phyloP scores from a whole-genome alignment of 2,329 filamentous ascomycete genomes.

The Colletotrichum higginsianum region DNA sequence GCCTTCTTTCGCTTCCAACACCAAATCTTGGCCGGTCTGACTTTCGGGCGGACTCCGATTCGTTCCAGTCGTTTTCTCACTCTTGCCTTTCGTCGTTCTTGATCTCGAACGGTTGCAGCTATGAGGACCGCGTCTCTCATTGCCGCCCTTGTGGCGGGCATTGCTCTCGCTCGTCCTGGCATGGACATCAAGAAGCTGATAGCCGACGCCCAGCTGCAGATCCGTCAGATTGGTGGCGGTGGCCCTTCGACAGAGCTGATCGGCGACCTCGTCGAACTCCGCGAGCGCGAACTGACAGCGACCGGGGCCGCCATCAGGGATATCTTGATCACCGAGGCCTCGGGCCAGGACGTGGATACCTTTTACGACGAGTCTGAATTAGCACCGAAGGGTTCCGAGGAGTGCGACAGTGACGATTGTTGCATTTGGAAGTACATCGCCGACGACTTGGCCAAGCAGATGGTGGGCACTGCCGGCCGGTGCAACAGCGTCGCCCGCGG shows the following conservation, averaged over 20 bases:
- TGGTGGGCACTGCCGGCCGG: slow-evolving; percentile 54
- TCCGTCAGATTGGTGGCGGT: slow-evolving; percentile 30
- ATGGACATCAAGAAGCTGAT: slow-evolving; percentile 47
- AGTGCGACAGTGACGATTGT: slow-evolving; percentile 57
- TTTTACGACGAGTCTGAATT: slow-evolving; percentile 43
- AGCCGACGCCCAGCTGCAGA: slow-evolving; percentile 39
- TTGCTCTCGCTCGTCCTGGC: slow-evolving; percentile 44
- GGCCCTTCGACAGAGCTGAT: slow-evolving; percentile 47
- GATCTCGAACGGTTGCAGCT: not conserved
- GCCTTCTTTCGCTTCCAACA: slow-evolving; percentile 32
- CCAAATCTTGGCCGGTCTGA: slow-evolving; percentile 19
- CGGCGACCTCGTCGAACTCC: slow-evolving; percentile 56
- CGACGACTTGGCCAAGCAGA: slow-evolving; percentile 54
- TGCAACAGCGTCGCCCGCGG: slow-evolving; percentile 61
- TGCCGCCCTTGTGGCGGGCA: slow-evolving; percentile 23
- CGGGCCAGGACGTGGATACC: slow-evolving; percentile 44
- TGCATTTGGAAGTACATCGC: slow-evolving; percentile 62
- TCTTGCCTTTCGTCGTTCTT: not conserved
- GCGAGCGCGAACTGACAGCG: slow-evolving; percentile 50
- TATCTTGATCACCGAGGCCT: slow-evolving; percentile 52
- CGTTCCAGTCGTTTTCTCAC: slow-evolving; percentile 28
- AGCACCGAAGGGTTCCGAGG: slow-evolving; percentile 43
- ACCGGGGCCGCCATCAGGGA: slow-evolving; percentile 56
- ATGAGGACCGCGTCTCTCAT: slow-evolving; percentile 39
- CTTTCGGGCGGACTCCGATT: slow-evolving; percentile 33